These are phyloP conservation scores for Penicillium paradoxum DNA, from an alignment of 495 filamentous ascomycete genomes.

Conservation along the genomic window DNA sequence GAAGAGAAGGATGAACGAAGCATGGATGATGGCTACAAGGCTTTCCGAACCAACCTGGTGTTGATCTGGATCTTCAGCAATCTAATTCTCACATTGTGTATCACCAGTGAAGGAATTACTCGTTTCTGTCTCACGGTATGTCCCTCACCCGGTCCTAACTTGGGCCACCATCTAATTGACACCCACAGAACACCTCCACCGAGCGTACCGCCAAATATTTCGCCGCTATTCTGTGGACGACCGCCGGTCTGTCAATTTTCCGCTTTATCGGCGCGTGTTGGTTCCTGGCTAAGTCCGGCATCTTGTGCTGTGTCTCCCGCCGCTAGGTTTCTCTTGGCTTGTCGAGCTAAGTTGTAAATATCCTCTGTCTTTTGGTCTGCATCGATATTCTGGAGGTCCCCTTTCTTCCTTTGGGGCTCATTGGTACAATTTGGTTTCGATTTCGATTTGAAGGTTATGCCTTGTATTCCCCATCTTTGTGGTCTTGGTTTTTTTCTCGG, in stretches of 20 bases:
- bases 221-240: conserved; percentile 81
- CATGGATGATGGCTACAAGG: conserved; percentile 94
- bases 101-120: conserved; percentile 76
- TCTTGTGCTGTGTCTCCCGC: conserved; percentile 85
- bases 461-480: conserved; percentile 1
- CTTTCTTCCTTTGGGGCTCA: background rate
- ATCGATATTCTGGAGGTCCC: background rate
- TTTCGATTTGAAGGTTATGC: background rate
- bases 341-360: conserved; percentile 20
- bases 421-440: conserved; percentile 1
- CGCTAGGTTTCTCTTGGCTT: conserved; percentile 28
- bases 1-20: conserved; percentile 68
- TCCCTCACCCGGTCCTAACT: conserved; percentile 5
- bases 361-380: background rate
- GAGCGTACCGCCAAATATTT: conserved; percentile 84
- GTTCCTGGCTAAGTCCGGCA: conserved; percentile 84
- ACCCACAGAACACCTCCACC: conserved; percentile 42
- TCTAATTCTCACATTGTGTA: conserved; percentile 69
- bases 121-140: conserved; percentile 78
- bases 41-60: conserved; percentile 90
- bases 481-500: background rate
- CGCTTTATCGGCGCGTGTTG: conserved; percentile 85
- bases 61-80: conserved; percentile 94
- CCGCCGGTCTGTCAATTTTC: conserved; percentile 72
- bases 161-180: conserved; percentile 5